A percentile compares a stretch with the other conserved stretches of the same genome.
Evolutionary conservation across 2,329 filamentous ascomycete species (phyloP).

Genomic region (Scedosporium minutisporum): DNA sequence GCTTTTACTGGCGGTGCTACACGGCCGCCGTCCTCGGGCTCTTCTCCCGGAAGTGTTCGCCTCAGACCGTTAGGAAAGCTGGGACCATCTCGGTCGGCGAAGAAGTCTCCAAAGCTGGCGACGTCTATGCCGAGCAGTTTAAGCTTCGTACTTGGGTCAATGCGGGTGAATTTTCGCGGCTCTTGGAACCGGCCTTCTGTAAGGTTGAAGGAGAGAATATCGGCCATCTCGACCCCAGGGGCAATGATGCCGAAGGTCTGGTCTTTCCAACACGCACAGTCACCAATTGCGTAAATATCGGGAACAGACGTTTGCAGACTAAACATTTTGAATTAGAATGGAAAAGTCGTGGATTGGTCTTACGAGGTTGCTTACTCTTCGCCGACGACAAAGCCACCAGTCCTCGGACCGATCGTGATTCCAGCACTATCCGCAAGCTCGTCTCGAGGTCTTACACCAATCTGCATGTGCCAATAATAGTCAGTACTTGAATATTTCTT

Average conservation of each 20-base stretch:
- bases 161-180: constrained; percentile 63
- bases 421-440: constrained; percentile 62
- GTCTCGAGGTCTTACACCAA: constrained; percentile 74
- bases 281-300: constrained; percentile 78
- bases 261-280: constrained; percentile 82
- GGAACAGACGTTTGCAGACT: constrained; percentile 56
- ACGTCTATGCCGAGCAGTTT: constrained; percentile 87
- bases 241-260: constrained; percentile 85
- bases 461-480: constrained; percentile 21
- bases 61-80: constrained; percentile 50
- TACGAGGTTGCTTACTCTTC: constrained; percentile 25
- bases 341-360: neutral
- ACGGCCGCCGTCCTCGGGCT: neutral
- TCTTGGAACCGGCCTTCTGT: constrained; percentile 60
- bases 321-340: neutral
- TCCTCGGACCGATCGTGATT: constrained; percentile 61
- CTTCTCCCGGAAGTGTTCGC: neutral
- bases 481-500: neutral
- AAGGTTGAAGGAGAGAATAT: constrained; percentile 82
- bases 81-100: constrained; percentile 77
- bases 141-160: constrained; percentile 83
- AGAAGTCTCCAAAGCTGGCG: constrained; percentile 89
- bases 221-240: constrained; percentile 86
- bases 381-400: constrained; percentile 67
- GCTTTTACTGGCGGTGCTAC: constrained; percentile 57